Conservation (phyloP, 768 basidiomycete genomes). For the Roridomyces roridus region DNA sequence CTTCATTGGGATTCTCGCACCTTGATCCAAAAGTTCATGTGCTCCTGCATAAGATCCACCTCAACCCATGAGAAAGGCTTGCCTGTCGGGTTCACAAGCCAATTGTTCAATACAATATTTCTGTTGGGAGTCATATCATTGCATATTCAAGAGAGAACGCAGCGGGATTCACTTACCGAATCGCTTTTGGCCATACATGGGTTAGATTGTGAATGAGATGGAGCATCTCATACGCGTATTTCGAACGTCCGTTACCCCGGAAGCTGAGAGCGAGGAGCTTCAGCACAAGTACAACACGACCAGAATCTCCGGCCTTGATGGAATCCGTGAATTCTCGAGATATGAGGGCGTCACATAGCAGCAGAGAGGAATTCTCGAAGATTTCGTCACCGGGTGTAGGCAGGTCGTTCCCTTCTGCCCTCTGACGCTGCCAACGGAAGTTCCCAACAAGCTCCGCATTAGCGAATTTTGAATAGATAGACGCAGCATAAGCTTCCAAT, state of each 20-base stretch:
- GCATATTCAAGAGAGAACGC: too few relatives aligned
- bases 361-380: conserved; percentile 19
- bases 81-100: conserved; percentile 23
- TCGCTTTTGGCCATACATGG: too few relatives aligned
- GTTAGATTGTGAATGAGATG: too few relatives aligned
- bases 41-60: conserved; percentile 25
- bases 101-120: too few relatives aligned
- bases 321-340: conserved; percentile 18
- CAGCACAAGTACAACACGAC: conserved; percentile 18
- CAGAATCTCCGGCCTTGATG: too few relatives aligned
- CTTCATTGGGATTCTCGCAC: background rate
- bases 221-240: conserved; percentile 23
- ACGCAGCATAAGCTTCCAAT: background rate
- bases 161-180: too few relatives aligned
- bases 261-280: conserved; percentile 6
- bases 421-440: conserved; percentile 4
- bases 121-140: too few relatives aligned
- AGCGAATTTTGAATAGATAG: background rate
- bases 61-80: conserved; percentile 6
- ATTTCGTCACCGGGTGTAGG: conserved; percentile 6
- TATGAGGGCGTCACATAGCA: conserved; percentile 20
- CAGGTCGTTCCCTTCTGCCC: background rate
- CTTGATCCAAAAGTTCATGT: conserved; percentile 24
- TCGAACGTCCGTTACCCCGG: conserved; percentile 16
- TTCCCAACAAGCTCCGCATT: background rate